Conservation (phyloP, 1,284 basidiomycete genomes). For the Cutaneotrichosporon sp. region DNA sequence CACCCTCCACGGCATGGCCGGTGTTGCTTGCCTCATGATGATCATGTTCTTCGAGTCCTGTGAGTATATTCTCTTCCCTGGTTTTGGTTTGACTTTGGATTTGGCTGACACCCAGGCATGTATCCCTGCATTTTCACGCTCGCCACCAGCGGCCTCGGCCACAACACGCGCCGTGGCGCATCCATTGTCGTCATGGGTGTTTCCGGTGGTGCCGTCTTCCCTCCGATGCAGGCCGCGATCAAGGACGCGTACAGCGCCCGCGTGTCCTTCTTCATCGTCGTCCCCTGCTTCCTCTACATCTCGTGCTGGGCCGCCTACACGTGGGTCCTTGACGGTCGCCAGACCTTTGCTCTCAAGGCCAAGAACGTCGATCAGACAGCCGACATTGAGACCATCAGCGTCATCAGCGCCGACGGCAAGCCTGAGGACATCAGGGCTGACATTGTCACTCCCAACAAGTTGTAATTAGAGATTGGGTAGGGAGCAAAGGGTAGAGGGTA, state of each 20-base stretch:
- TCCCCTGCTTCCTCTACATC: conserved; percentile 53
- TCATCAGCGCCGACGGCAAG: conserved; percentile 1
- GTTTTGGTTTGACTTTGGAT: neutral
- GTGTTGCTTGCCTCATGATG: conserved; percentile 64
- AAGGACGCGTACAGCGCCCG: conserved; percentile 57
- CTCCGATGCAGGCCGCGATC: conserved; percentile 67
- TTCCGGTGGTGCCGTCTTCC: conserved; percentile 73
- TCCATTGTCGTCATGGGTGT: conserved; percentile 67
- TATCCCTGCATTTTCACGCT: conserved; percentile 58
- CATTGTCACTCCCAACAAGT: too few species aligned
- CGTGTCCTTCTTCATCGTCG: conserved; percentile 49
- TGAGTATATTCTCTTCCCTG: neutral
- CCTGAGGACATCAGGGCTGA: neutral
- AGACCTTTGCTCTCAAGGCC: conserved; percentile 8
- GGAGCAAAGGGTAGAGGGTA: too few species aligned
- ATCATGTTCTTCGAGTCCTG: conserved; percentile 75
- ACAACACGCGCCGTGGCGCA: conserved; percentile 68
- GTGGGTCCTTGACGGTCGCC: conserved; percentile 50
- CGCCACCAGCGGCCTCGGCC: conserved; percentile 67
- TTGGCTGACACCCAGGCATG: conserved; percentile 52
- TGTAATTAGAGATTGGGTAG: too few species aligned
- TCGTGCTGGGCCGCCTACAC: conserved; percentile 44
- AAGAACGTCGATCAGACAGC: neutral
- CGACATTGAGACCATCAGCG: conserved; percentile 5
- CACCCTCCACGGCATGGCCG: conserved; percentile 59